Conservation (phyloP, 164 flowering plant genomes). For the Chloranthus sessilifolius region DNA sequence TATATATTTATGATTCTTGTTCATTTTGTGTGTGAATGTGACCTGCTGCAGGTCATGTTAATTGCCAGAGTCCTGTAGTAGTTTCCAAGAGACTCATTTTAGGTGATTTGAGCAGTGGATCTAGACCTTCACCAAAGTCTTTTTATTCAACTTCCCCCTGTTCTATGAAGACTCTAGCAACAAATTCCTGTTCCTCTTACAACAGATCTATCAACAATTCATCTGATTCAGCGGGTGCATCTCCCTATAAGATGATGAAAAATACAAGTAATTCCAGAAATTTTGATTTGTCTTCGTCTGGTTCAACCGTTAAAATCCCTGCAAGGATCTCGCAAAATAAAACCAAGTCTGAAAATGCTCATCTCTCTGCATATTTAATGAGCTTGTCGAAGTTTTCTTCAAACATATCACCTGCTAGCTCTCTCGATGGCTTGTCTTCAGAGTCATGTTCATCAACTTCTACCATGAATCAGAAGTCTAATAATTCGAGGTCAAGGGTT, state of each 20-base stretch:
- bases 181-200: conserved; percentile 39
- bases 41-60: no score
- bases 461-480: conserved; percentile 37
- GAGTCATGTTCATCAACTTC: conserved; percentile 67
- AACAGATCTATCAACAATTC: no score
- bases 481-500: conserved; percentile 26
- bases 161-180: conserved; percentile 22
- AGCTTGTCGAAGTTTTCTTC: background rate
- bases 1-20: no score
- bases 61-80: conserved; percentile 17
- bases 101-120: conserved; percentile 24
- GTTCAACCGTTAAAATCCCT: conserved; percentile 7
- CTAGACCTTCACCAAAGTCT: conserved; percentile 29
- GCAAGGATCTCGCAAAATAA: background rate
- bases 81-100: conserved; percentile 21
- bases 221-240: background rate
- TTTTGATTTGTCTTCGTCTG: background rate
- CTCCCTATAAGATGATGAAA: conserved; percentile 21
- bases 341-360: background rate
- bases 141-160: conserved; percentile 33
- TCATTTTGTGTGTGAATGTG: background rate
- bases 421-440: conserved; percentile 31
- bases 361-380: background rate
- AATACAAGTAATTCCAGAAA: conserved; percentile 25
- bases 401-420: conserved; percentile 13